Conservation (phyloP, 1,284 basidiomycete genomes). For the Erythrobasidium hasegawianum region DNA sequence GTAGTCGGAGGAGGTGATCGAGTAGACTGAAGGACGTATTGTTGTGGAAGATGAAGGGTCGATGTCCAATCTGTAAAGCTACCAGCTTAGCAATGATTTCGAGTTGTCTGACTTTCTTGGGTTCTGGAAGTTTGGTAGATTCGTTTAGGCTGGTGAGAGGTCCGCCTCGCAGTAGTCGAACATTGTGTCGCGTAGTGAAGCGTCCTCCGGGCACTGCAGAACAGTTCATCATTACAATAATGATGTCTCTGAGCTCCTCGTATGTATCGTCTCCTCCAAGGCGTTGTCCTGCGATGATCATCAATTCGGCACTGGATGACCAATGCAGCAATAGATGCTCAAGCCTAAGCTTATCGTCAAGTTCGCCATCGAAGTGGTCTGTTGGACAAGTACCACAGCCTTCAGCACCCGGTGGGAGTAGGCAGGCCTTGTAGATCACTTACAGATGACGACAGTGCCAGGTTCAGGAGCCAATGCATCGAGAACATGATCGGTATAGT, state of each 20-base stretch:
- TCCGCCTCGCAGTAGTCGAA: background rate
- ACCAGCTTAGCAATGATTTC: background rate
- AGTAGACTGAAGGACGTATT: constrained; percentile 1
- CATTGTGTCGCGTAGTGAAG: background rate
- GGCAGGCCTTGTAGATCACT: background rate
- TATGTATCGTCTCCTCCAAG: background rate
- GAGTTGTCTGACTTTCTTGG: background rate
- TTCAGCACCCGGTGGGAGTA: background rate
- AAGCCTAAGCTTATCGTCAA: constrained; percentile 5
- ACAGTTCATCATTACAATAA: background rate
- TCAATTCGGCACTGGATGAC: background rate
- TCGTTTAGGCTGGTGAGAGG: background rate
- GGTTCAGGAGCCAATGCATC: background rate
- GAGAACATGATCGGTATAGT: background rate
- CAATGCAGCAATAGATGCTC: background rate
- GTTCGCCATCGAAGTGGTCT: constrained; percentile 12
- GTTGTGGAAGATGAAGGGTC: constrained; percentile 7
- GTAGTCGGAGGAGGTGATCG: background rate
- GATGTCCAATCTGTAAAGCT: background rate
- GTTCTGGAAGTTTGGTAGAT: too few species aligned
- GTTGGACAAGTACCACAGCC: background rate
- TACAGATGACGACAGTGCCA: background rate
- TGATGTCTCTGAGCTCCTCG: background rate
- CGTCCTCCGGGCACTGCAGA: background rate
- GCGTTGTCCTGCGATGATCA: background rate